Base-by-base conservation (phyloP, 2,329 filamentous ascomycete species). In the Sphaceloma murrayae region DNA sequence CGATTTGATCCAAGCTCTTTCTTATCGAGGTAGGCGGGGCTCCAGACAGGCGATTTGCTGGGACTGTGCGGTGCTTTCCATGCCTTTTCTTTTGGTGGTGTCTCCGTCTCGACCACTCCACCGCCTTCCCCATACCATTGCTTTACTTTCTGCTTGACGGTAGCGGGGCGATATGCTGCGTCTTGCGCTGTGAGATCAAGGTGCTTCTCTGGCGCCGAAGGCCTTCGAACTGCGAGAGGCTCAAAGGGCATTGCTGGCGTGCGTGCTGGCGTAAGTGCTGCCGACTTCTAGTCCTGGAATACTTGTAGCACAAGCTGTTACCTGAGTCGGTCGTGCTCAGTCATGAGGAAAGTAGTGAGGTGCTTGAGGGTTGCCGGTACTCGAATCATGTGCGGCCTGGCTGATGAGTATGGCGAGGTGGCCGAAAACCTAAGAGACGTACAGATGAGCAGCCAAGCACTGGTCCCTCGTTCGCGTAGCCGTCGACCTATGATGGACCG, bases 71-170 rank as follows among this genome's bases (percentile, higher is more conserved):
- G 43, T 42, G 34, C 11, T 33, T 31, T 42, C 36, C 36, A 46
- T 49, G 34, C 50, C 46, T 40, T 39, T 46, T 24, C 26, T 26
- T 18, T 29, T 44, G 36, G 45, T 45, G 42, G 47, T 43, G 19
- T 31, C 27, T 31, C 30, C 52, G 14, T 61, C 67, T 3, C 71
- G 3, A 81, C 73, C 18, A 79, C 80, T 4, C 74, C 73, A 24
- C 80, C 82, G 56, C 82, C 85, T 52, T 80, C 70, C 57, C 81
- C 81, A 62, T 94, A 86, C 87, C 87, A 94, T 62, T 80, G 75
- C 53, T 80, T 81, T 43, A 94, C 84, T 55, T 87, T 79, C 52
- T 85, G 82, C 50, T 76, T 76, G 36, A 93, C 82, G n/a, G 75
- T 75, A 3, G 74, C 73, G 17, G 48, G 42, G 7, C 42, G 42